Evolutionary conservation across 345 rosid species (phyloP).

Genomic region (Melastoma malabathricum): DNA sequence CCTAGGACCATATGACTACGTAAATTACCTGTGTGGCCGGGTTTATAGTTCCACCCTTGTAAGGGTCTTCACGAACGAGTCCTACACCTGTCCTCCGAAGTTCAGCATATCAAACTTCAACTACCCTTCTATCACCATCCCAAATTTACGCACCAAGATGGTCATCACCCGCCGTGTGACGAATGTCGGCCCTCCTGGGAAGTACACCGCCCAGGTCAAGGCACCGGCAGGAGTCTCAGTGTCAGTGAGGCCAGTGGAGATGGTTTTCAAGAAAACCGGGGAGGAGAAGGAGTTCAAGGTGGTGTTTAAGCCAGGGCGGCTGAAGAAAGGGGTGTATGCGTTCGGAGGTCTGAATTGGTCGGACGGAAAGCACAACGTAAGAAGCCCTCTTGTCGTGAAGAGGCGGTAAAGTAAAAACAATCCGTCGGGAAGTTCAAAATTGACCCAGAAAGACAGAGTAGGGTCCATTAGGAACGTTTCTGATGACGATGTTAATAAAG

Average conservation of each 20-base stretch:
- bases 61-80: slow-evolving; percentile 3
- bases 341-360: slow-evolving; percentile 40
- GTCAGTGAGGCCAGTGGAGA: slow-evolving; percentile 14
- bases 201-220: slow-evolving; percentile 14
- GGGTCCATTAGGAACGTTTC: not conserved
- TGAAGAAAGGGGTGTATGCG: slow-evolving; percentile 1
- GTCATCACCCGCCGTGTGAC: slow-evolving; percentile 18
- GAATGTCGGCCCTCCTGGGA: slow-evolving; percentile 38
- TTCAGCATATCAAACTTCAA: slow-evolving; percentile 21
- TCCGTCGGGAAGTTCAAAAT: not conserved
- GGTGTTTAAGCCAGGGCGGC: slow-evolving; percentile 3
- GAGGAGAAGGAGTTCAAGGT: slow-evolving; percentile 33
- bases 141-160: slow-evolving; percentile 7
- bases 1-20: slow-evolving; percentile 13
- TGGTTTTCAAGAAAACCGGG: slow-evolving; percentile 20
- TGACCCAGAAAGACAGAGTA: not conserved
- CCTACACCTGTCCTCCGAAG: slow-evolving; percentile 18
- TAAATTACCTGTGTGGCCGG: slow-evolving; percentile 27
- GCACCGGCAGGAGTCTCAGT: slow-evolving; percentile 20
- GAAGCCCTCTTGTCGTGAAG: slow-evolving; percentile 20
- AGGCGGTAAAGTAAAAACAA: not conserved
- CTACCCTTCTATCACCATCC: slow-evolving; percentile 42
- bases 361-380: slow-evolving; percentile 32
- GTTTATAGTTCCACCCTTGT: slow-evolving; percentile 19
- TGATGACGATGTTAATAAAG: no score